Conservation (phyloP, 352 stramenopile species). For the Globisporangium mamillatum region DNA sequence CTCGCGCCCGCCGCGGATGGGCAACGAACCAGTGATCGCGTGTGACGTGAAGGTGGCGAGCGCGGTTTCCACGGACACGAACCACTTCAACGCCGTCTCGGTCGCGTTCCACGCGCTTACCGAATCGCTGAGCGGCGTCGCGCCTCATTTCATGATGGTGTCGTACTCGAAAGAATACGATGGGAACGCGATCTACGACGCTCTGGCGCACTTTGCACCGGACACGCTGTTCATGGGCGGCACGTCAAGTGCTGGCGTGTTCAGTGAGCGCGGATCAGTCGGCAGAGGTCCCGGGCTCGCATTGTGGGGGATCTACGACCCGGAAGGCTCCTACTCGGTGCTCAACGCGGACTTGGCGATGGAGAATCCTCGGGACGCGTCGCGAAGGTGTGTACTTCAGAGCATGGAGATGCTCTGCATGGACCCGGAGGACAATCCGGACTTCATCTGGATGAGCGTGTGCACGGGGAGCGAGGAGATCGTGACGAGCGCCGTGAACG, state of each 20-base stretch:
- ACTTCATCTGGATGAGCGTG: conserved; percentile 77
- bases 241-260: conserved; percentile 71
- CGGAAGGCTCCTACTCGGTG: conserved; percentile 77
- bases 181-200: conserved; percentile 51
- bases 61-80: conserved; percentile 55
- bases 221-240: conserved; percentile 83
- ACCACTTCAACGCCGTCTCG: conserved; percentile 50
- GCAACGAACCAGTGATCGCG: conserved; percentile 15
- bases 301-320: conserved; percentile 82
- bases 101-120: conserved; percentile 61
- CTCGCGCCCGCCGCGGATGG: conserved; percentile 2
- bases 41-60: conserved; percentile 71
- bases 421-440: conserved; percentile 68
- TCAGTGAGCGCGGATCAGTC: conserved; percentile 35
- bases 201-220: conserved; percentile 52
- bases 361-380: conserved; percentile 62
- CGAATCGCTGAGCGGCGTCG: conserved; percentile 48
- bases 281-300: conserved; percentile 44
- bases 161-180: conserved; percentile 70
- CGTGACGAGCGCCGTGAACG: conserved; percentile 61
- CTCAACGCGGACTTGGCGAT: conserved; percentile 61
- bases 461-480: conserved; percentile 61
- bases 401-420: conserved; percentile 73
- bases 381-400: conserved; percentile 54
- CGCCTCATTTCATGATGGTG: conserved; percentile 78